These are phyloP conservation scores for Fraxinus ornus DNA, from an alignment of 305 asterid genomes.

Conservation along the genomic window DNA sequence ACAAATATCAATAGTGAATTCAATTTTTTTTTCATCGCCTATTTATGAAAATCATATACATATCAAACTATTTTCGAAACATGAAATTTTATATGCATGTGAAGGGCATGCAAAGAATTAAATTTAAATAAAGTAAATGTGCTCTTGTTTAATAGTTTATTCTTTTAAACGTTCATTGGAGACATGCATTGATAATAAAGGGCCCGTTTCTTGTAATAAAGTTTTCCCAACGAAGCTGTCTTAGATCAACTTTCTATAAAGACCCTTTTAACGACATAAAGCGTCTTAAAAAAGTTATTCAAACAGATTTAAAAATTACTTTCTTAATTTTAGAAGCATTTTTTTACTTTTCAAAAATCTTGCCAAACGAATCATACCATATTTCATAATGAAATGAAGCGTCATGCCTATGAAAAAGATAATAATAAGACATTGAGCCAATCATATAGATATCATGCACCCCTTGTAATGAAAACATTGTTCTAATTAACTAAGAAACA, in stretches of 20 bases:
- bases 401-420: background rate
- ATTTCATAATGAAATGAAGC: background rate
- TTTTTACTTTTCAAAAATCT: too few relatives aligned
- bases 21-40: background rate
- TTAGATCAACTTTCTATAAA: too few relatives aligned
- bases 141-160: background rate
- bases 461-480: background rate
- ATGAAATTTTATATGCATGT: background rate
- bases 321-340: too few relatives aligned
- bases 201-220: too few relatives aligned
- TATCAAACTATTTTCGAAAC: background rate
- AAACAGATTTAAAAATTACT: too few relatives aligned
- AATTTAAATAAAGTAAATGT: too few relatives aligned
- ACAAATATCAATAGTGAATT: background rate
- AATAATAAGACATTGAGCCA: background rate
- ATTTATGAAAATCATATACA: background rate
- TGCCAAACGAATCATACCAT: background rate
- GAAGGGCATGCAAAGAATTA: background rate
- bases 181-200: background rate
- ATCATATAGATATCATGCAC: background rate
- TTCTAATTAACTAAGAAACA: background rate
- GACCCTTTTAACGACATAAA: background rate
- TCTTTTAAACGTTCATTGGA: background rate
- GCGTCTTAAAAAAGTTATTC: too few relatives aligned
- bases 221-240: accelerated